phyloP scores from a whole-genome alignment of 2,329 filamentous ascomycete genomes.

The Shiraia bambusicola region DNA sequence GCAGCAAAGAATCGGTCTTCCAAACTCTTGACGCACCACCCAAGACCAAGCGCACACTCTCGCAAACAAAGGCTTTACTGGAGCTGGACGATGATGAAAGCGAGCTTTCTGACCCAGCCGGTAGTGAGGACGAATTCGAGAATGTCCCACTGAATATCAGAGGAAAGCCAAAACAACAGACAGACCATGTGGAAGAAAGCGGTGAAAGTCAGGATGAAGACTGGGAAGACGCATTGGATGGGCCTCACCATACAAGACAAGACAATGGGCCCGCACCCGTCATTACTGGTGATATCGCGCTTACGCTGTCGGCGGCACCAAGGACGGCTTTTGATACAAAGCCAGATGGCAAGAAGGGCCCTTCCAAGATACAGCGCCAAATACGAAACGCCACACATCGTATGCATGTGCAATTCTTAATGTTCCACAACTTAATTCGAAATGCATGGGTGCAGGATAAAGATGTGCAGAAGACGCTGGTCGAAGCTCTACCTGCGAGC shows the following conservation, averaged over 20 bases:
- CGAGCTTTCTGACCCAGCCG: conserved; percentile 45
- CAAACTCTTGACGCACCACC: conserved; percentile 47
- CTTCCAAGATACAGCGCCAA: conserved; percentile 78
- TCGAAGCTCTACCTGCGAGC: conserved; percentile 29
- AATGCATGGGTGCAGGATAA: conserved; percentile 43
- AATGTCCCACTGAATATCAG: conserved; percentile 42
- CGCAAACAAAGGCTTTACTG: conserved; percentile 41
- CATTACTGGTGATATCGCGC: conserved; percentile 68
- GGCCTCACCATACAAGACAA: conserved; percentile 36
- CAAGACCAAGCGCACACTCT: conserved; percentile 34
- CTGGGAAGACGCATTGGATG: conserved; percentile 44
- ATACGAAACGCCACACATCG: conserved; percentile 80
- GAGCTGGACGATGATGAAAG: conserved; percentile 45
- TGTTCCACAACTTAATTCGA: conserved; percentile 83
- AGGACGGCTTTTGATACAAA: conserved; percentile 28
- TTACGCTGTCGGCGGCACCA: conserved; percentile 58
- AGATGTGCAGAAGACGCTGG: conserved; percentile 35
- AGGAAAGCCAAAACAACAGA: conserved; percentile 41
- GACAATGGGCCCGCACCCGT: conserved; percentile 45
- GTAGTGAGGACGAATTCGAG: conserved; percentile 53
- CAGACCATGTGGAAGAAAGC: conserved; percentile 29
- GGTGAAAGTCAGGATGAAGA: conserved; percentile 45
- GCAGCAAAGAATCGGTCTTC: conserved; percentile 46
- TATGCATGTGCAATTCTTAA: conserved; percentile 80
- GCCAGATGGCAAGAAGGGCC: conserved; percentile 74